Conservation (phyloP, 768 basidiomycete species). For the Serpula lacrymans region DNA sequence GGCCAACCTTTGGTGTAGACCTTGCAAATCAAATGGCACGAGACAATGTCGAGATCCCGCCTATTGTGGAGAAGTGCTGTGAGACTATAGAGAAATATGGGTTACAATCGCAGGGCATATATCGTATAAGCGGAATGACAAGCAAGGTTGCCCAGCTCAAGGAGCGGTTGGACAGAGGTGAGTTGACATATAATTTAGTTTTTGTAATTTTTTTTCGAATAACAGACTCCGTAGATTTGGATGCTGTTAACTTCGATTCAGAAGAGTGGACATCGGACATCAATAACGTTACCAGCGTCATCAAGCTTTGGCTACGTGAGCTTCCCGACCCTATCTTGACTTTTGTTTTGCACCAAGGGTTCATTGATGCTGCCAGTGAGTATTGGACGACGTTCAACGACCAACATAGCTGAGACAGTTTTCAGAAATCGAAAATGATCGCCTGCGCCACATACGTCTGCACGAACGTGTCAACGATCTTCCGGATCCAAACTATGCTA, state of each 20-base stretch:
- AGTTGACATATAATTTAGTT: slow-evolving; percentile 8
- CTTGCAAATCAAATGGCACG: slow-evolving; percentile 91
- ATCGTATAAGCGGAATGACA: slow-evolving; percentile 88
- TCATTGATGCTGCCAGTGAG: slow-evolving; percentile 94
- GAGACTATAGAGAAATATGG: slow-evolving; percentile 91
- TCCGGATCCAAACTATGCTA: slow-evolving; percentile 98
- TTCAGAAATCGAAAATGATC: slow-evolving; percentile 87
- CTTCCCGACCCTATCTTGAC: slow-evolving; percentile 93
- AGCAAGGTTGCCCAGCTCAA: slow-evolving; percentile 83
- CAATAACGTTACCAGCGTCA: slow-evolving; percentile 90
- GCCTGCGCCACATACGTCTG: slow-evolving; percentile 89
- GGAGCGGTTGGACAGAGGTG: slow-evolving; percentile 83
- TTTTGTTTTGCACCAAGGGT: slow-evolving; percentile 77
- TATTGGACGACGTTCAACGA: slow-evolving; percentile 7
- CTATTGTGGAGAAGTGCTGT: slow-evolving; percentile 84
- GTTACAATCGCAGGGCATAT: slow-evolving; percentile 81
- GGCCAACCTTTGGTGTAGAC: slow-evolving; percentile 91
- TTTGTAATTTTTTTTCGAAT: slow-evolving; percentile 17
- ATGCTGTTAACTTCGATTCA: slow-evolving; percentile 80
- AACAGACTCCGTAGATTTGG: slow-evolving; percentile 56
- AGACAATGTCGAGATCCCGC: slow-evolving; percentile 87
- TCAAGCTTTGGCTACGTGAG: slow-evolving; percentile 96
- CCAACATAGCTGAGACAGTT: slow-evolving; percentile 1
- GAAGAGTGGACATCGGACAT: slow-evolving; percentile 94
- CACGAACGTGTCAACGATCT: slow-evolving; percentile 98